A percentile compares a stretch with the other conserved stretches of the same genome.
These are phyloP conservation scores for Pulicaria dysenterica DNA, from an alignment of 129 eudicot genomes.

Conservation along the genomic window DNA sequence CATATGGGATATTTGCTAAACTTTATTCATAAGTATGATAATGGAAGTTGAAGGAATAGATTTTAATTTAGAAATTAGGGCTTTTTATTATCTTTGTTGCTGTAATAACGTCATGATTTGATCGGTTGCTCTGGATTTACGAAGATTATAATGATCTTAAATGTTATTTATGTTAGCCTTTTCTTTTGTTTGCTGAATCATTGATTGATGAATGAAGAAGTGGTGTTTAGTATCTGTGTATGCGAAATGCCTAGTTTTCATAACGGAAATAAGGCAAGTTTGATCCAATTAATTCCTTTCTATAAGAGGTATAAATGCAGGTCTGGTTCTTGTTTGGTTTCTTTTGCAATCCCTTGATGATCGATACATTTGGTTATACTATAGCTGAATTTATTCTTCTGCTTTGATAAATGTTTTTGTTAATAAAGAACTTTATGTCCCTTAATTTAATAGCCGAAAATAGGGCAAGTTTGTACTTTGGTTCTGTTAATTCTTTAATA, in stretches of 20 bases:
- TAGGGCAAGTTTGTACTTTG: not conserved
- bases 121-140: constrained; percentile 1
- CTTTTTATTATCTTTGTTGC: not conserved
- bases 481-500: not conserved
- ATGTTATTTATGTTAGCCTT: not conserved
- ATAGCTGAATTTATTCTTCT: not conserved
- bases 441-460: not conserved
- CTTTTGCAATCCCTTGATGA: not conserved
- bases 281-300: not conserved
- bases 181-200: not conserved
- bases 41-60: not conserved
- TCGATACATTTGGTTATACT: not conserved
- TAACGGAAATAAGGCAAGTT: not conserved
- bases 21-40: constrained; percentile 1
- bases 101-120: not conserved
- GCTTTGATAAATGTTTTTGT: not conserved
- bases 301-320: not conserved
- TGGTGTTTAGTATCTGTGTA: not conserved
- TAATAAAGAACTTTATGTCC: not conserved
- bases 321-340: not conserved
- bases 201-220: constrained; percentile 6
- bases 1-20: not conserved
- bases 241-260: not conserved
- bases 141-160: not conserved
- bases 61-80: not conserved